A percentile compares a stretch with the other conserved stretches of the same genome.
Conservation (phyloP, 2,329 filamentous ascomycete genomes). For the Chaetoscypha palmicola region DNA sequence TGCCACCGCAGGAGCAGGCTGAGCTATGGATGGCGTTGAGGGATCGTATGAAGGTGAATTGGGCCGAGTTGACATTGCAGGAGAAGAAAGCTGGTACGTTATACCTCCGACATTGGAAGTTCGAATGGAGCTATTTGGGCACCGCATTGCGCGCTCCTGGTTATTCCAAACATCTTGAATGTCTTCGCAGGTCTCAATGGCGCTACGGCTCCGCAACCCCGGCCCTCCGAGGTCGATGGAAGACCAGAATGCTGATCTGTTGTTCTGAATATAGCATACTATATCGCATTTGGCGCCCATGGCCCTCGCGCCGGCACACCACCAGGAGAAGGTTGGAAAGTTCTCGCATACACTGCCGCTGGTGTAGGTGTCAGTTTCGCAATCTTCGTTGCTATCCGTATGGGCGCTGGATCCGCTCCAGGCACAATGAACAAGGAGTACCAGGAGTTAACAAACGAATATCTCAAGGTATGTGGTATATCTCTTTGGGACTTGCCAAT, state of each 20-base stretch:
- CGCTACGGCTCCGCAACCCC: no score
- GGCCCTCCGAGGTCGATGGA: no score
- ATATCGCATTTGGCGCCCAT: constrained; percentile 96
- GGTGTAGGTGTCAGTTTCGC: constrained; percentile 60
- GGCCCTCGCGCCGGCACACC: constrained; percentile 79
- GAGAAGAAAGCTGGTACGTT: constrained; percentile 98
- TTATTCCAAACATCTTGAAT: no score
- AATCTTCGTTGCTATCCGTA: constrained; percentile 66
- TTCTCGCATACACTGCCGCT: constrained; percentile 65
- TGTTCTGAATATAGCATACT: constrained; percentile 70
- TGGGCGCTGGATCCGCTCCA: constrained; percentile 65
- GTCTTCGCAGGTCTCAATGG: no score
- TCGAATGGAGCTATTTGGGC: no score
- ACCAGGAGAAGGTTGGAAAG: constrained; percentile 75
- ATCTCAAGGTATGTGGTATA: constrained; percentile 64
- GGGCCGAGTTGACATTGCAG: constrained; percentile 87
- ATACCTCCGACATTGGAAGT: not conserved
- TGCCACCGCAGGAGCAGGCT: constrained; percentile 98
- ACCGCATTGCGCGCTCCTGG: no score
- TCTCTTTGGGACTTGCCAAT: no score
- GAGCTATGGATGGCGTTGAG: constrained; percentile 98
- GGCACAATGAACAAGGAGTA: constrained; percentile 94
- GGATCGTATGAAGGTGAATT: constrained; percentile 98
- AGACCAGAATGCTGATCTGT: not conserved
- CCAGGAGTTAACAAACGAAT: constrained; percentile 93